Base-by-base conservation (phyloP, 306 rosid species). In the Crotalaria pallida region DNA sequence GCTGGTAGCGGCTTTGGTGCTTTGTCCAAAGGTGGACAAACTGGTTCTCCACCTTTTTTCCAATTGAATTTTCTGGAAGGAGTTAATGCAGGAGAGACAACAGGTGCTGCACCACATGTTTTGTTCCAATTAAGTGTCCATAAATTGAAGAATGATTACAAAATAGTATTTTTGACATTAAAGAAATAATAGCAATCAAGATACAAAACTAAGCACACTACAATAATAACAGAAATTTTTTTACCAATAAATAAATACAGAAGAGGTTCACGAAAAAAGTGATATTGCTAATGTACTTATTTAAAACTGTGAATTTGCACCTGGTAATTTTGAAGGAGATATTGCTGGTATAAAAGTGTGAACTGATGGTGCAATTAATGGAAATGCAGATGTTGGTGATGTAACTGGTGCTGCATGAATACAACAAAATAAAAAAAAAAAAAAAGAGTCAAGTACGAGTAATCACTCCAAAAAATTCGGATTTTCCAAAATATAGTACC, bases 21-120 rank as follows among this genome's bases (percentile, higher is more conserved):
- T 81, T 69, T 71, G 63, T 52, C 34, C 34, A 59, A 38, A 51
- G 92, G 92, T 19, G 90, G 79, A 74, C 79, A 75, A 59, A 52
- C 74, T 9, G 89, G 89, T 26, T 59, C 21, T 77, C 75, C 62
- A 67, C 57, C 59, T n/a, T 60, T 83, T 58, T 66, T 67, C 83
- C 80, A 33, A 18, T 59, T 43, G 58, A 67, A 70, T 52, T 67
- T 76, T 65, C 84, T 29, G 13, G 91, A 75, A 83, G 88, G 86
- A 65, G 91, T 74, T 60, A 84, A 50, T 16, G 68, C 73, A 38
- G 90, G 91, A 80, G 96, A 75, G 73, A 85, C 80, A 65, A 53
- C 77, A 63, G 86, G 88, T 50, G 72, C 98, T 90, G 88, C 79
- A 82, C 29, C 77, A 80, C 60, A 67, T 59, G 52, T 64, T 58